Base-by-base conservation (phyloP, 345 rosid genomes). In the Physaria fendleri region DNA sequence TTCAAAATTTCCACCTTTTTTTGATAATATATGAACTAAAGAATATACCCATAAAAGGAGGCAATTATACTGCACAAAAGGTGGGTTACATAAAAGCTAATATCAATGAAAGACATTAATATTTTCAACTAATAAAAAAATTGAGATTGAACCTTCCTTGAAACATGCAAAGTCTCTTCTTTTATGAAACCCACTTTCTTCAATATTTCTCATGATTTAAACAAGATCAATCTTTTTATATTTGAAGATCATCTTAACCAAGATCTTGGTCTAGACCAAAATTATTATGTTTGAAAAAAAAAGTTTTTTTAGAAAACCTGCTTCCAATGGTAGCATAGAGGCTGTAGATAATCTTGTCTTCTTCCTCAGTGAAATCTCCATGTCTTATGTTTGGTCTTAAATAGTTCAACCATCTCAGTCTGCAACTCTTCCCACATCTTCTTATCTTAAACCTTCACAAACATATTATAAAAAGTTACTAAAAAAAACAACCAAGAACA, bases 381-480 rank as follows among this genome's bases (percentile, higher is more conserved):
- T 87, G 97, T 64, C 85, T 87, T 46, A 90, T 83, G 78, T 87
- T 81, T 54, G 97, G 97, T 71, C 95, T 71, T 39, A 90, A 80
- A 65, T 90, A 90, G 74, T 90, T 90, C 8, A 90, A 79, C 97
- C 97, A 90, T 68, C 97, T 79, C 60, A 90, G 64, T 56, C 97
- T 75, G 78, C 97, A 90, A 58, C 97, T 90, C 74, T 90, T 90
- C 61, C 97, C 93, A 68, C 97, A 90, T 76, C 97, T 78, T 59
- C 60, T 85, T 8, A 87, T 59, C 60, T 85, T 8, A 87, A 77
- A 34, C 97, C 97, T 90, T 69, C 16, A 29, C 7, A 20, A 33
- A 53, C 48, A 51, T 37, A 20, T 57, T 16, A 29, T 14, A 13
- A 2, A 38, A 14, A 20, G n/a, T 12, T 45, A 1, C 1, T 6